Base-by-base conservation (phyloP, 768 basidiomycete genomes). In the Suillus lakei region DNA sequence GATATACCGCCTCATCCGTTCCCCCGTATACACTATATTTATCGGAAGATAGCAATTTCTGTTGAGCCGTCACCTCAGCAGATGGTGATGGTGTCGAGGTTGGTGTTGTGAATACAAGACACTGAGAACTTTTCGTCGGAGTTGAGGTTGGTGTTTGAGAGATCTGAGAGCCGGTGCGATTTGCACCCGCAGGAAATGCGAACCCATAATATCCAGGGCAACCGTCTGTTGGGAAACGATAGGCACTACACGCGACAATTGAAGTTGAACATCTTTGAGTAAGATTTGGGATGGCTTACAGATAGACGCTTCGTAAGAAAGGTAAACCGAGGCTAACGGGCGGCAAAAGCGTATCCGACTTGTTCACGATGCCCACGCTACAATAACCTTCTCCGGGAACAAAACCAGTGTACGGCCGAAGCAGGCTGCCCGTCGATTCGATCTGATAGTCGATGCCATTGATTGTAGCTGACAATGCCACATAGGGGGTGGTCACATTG, bases 151-250 rank as follows among this genome's bases (percentile, higher is more conserved):
- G 76, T 18, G 38, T 74, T 51, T 76, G 76, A 26, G 68, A 68
- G n/a, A 76, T 72, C 43, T 77, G 73, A 5, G 67, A 38, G 3
- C 64, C 66, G 15, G 75, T 76, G 43, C 75, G 68, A 38, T 75
- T 76, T 0, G 76, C 64, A 0, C 73, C 73, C 3, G 69, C 59
- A 2, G 69, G 73, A 43, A 77, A 76, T 6, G 76, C 76, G 34
- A 76, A 76, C 36, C 75, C 75, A 16, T 77, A 76, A 50, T 75
- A 75, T 7, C 69, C 76, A 4, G 75, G 75, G 53, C 75, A 78
- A 38, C 59, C 39, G 4, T 53, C 73, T 4, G 72, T 76, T 7
- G 73, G 75, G 61, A 76, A 77, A 34, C 76, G 75, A 62, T 76
- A 78, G 16, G 76, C 77, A 4, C 76, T 76, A 36, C 3, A 60